phyloP scores from a whole-genome alignment of 345 rosid genomes.

The Euphorbia peplus region DNA sequence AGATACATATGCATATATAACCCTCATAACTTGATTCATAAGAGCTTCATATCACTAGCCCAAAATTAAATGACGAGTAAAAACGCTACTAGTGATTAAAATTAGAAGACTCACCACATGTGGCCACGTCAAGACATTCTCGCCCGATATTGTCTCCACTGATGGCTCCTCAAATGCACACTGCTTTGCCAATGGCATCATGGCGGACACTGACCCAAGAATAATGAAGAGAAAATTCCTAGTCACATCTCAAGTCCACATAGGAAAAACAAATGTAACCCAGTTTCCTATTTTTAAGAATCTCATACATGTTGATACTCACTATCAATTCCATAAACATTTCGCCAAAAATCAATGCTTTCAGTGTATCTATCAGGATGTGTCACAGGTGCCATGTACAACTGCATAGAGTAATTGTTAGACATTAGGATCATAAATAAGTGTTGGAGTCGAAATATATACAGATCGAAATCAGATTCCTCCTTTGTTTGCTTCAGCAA shows the following conservation, averaged over 20 bases:
- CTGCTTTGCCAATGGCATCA: conserved; percentile 90
- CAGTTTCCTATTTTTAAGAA: not conserved
- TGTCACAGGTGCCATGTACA: conserved; percentile 95
- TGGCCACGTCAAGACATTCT: conserved; percentile 90
- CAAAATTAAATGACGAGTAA: not conserved
- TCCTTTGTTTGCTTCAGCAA: not conserved
- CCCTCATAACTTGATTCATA: not conserved
- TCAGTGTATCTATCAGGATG: conserved; percentile 87
- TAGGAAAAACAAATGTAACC: not conserved
- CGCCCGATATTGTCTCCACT: conserved; percentile 85
- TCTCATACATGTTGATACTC: conserved; percentile 37
- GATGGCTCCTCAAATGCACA: conserved; percentile 96
- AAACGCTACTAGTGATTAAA: conserved; percentile 12
- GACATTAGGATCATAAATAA: conserved; percentile 17
- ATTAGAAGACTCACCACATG: conserved; percentile 62
- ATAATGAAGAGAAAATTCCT: conserved; percentile 5
- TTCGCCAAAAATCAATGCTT: conserved; percentile 97
- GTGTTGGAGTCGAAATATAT: not conserved
- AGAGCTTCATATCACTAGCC: not conserved
- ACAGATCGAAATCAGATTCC: not conserved
- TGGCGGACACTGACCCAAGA: conserved; percentile 82
- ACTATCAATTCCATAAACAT: conserved; percentile 97
- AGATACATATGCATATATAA: not conserved
- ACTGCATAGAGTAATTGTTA: conserved; percentile 41
- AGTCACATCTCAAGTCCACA: conserved; percentile 9